phyloP scores from a whole-genome alignment of 2,329 filamentous ascomycete genomes.

The Xylaria hypoxylon region DNA sequence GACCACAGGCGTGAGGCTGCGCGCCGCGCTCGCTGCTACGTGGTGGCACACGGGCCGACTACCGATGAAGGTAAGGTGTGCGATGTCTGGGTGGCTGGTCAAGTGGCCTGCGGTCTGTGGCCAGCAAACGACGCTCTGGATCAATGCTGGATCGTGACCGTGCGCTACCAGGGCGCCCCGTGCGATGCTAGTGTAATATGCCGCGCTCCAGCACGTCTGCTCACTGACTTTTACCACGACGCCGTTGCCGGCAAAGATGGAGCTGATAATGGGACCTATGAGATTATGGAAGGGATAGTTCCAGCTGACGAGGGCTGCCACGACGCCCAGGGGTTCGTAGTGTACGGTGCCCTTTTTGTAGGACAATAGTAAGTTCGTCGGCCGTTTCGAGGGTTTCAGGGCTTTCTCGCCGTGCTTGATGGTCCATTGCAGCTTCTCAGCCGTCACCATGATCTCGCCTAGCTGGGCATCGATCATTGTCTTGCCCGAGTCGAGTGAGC shows the following conservation, averaged over 20 bases:
- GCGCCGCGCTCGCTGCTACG: conserved; percentile 87
- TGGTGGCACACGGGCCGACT: conserved; percentile 87
- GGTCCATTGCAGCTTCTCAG: conserved; percentile 95
- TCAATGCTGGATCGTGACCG: conserved; percentile 82
- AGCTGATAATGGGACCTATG: conserved; percentile 88
- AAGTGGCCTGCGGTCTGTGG: conserved; percentile 83
- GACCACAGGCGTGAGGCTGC: conserved; percentile 85
- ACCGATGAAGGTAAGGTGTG: conserved; percentile 96
- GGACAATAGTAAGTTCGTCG: conserved; percentile 92
- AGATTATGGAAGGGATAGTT: conserved; percentile 98
- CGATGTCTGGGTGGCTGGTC: conserved; percentile 84
- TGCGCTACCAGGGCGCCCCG: conserved; percentile 83
- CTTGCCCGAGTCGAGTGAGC: conserved; percentile 94
- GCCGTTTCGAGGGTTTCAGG: conserved; percentile 75
- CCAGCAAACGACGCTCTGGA: conserved; percentile 90
- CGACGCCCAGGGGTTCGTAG: conserved; percentile 93
- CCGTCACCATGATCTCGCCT: conserved; percentile 93
- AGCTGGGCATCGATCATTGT: conserved; percentile 94
- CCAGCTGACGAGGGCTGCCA: conserved; percentile 94
- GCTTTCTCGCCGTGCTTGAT: conserved; percentile 89
- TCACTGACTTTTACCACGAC: conserved; percentile 95
- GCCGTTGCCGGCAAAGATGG: conserved; percentile 90
- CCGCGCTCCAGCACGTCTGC: conserved; percentile 91
- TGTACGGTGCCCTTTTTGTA: conserved; percentile 93
- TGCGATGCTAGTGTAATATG: conserved; percentile 83